A percentile compares a stretch with the other conserved stretches of the same genome.
Evolutionary conservation across 2,329 filamentous ascomycete species (phyloP).

Genomic region (Pseudocercospora ulei): DNA sequence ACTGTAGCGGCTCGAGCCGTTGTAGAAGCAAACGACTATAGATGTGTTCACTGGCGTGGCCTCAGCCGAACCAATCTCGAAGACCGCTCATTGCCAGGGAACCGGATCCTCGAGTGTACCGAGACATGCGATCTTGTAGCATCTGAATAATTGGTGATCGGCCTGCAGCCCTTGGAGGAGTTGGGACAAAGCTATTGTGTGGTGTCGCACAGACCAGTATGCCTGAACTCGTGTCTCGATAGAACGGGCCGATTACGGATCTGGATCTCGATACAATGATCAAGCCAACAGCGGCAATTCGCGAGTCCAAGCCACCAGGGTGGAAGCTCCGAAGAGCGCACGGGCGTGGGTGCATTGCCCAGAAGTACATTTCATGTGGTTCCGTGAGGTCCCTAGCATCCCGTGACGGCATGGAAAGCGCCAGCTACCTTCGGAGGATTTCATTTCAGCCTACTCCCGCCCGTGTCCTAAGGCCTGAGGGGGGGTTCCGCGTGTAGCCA

Average conservation of each 20-base stretch:
- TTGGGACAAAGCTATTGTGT: neutral
- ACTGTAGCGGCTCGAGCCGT: constrained; percentile 4
- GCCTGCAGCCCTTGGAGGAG: neutral
- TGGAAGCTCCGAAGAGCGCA: neutral
- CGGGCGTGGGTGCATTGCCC: neutral
- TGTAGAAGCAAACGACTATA: neutral
- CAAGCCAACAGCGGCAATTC: neutral
- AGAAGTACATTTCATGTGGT: neutral
- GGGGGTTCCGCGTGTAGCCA: neutral
- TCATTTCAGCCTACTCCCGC: neutral
- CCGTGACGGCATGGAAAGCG: too few relatives aligned
- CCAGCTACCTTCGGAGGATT: neutral
- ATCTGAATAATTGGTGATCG: neutral
- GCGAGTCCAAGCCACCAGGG: neutral
- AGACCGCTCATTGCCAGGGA: neutral
- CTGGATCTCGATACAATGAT: neutral
- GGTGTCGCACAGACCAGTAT: too few relatives aligned
- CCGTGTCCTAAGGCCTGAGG: constrained; percentile 7
- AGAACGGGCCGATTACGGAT: neutral
- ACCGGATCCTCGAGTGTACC: neutral
- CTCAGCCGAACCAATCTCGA: neutral
- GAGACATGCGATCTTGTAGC: neutral
- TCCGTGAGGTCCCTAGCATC: neutral
- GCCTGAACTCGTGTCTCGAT: too few relatives aligned
- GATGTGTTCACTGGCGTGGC: constrained; percentile 2